Base-by-base conservation (phyloP, 805 yeast genomes). In the Teunomyces kruisii region DNA sequence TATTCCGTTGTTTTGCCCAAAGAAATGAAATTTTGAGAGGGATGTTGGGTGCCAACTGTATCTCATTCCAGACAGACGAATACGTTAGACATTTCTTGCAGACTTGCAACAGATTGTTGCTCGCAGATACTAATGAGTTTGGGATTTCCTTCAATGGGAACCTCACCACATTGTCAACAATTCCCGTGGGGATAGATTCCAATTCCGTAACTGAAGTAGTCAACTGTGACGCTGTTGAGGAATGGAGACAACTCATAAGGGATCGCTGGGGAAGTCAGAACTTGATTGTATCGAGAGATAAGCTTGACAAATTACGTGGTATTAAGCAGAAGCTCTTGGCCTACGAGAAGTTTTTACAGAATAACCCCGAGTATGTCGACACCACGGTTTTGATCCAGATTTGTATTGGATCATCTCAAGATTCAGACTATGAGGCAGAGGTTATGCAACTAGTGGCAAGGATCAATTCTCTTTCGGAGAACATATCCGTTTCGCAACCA, bases 31-130 rank as follows among this genome's bases (percentile, higher is more conserved):
- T 94, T 10, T 70, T 94, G 12, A 75, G 78, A 48, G 99, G 99
- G 15, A 75, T 92, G 68, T 70, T 94, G 26, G 98, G 96, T 9
- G 90, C 98, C 1, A 89, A 88, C 59, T 80, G 86, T 46, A 78
- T 94, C 38, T 83, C 91, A 2, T 91, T 94, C 70, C 99, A 94
- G 64, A 91, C 92, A 9, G 83, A 83, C 24, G 99, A 94, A 64
- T 92, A 91, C 55, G 95, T 90, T 19, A 81, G 96, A 58, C 99
- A 94, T 65, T 94, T 94, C 65, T 69, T 87, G 45, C 97, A 92
- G 67, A 89, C 97, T 2, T 83, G 96, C 56, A 88, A 86, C 54
- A 74, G 96, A 44, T 72, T 94, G 29, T 67, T 94, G 29, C 80
- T 90, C 53, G 90, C 95, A 0, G 97, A 92, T 65, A 80, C 86